Evolutionary conservation across 306 rosid genomes (phyloP), one percentile per base, ranked within the genome.

Genomic region (Cicer bijugum): DNA sequence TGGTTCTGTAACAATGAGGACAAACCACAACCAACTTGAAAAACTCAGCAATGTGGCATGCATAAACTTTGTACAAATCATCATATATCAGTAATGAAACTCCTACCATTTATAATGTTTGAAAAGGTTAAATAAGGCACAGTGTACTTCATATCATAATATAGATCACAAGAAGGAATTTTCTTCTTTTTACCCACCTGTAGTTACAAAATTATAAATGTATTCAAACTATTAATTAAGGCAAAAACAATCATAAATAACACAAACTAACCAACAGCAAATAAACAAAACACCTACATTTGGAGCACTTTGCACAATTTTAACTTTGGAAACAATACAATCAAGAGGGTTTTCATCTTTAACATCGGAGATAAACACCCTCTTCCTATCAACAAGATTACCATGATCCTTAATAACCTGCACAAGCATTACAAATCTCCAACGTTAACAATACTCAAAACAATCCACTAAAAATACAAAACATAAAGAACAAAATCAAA

Each of bases 331-430:
- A 12, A 84, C 71, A 16, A 84, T 50, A 8, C 83, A 84, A 35
- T 81, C 76, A 7, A 84, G 73, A 0, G 83, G 83, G 9, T 84
- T 84, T 4, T 64, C 85, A 71, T 81, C 85, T 12, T 45, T 78
- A 1, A 81, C 48, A 65, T 84, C 88, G 0, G 88, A 84, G 6
- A 81, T 64, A 14, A 84, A 84, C 7, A 84, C 81, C 16, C 85
- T 12, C 28, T 67, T 64, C 12, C 43, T 39, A 28, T 84, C 83
- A 52, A 81, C 7, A 12, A 84, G 83, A 10, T 69, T 65, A 1
- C 70, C 9, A 4, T 75, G 85, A 35, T 37, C 58, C 38, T 75
- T 74, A 9, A 84, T 78, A 12, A 81, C 85, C 88, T 84, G 45
- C 64, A 71, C 7, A 11, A 4, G 15, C 15, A 45, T 23, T 23